Percentiles rank a stretch among this genome's conserved stretches.
Evolutionary conservation across 495 filamentous ascomycete species (phyloP).

Genomic region (Emericellopsis terricola): DNA sequence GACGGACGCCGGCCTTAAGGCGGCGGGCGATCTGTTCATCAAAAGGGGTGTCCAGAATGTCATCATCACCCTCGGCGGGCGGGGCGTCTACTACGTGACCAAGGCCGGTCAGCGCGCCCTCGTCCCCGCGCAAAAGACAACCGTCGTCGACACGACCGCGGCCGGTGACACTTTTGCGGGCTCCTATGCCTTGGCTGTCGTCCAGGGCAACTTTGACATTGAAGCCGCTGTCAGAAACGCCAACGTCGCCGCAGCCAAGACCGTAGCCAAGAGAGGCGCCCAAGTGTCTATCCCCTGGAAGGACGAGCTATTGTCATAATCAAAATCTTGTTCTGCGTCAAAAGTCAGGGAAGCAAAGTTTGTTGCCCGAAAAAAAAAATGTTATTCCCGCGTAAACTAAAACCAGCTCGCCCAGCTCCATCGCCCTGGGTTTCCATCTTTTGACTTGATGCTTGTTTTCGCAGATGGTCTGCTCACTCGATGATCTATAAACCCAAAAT

Average conservation of each 20-base stretch:
- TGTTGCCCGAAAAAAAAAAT: not conserved
- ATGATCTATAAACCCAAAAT: too few relatives aligned
- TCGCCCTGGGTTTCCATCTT: too few relatives aligned
- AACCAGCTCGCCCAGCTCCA: constrained; percentile 3
- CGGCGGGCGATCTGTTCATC: constrained; percentile 40
- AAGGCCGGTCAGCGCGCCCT: constrained; percentile 20
- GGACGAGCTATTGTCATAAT: constrained; percentile 52
- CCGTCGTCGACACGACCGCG: constrained; percentile 82
- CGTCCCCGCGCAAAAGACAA: constrained; percentile 37
- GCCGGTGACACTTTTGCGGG: constrained; percentile 94
- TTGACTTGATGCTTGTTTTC: too few relatives aligned
- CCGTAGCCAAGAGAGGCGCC: constrained; percentile 65
- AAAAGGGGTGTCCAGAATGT: constrained; percentile 52
- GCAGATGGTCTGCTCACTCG: too few relatives aligned
- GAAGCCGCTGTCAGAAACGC: constrained; percentile 46
- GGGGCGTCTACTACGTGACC: constrained; percentile 47
- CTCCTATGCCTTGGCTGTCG: constrained; percentile 56
- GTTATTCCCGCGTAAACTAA: not conserved
- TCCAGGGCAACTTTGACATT: constrained; percentile 28
- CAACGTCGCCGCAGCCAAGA: constrained; percentile 53
- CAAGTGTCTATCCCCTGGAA: constrained; percentile 79
- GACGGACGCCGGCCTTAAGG: constrained; percentile 19
- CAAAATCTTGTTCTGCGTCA: too few relatives aligned
- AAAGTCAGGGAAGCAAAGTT: not conserved
- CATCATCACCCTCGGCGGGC: constrained; percentile 64